Conservation (phyloP, 768 basidiomycete genomes). For the Cystobasidium onofrii region DNA sequence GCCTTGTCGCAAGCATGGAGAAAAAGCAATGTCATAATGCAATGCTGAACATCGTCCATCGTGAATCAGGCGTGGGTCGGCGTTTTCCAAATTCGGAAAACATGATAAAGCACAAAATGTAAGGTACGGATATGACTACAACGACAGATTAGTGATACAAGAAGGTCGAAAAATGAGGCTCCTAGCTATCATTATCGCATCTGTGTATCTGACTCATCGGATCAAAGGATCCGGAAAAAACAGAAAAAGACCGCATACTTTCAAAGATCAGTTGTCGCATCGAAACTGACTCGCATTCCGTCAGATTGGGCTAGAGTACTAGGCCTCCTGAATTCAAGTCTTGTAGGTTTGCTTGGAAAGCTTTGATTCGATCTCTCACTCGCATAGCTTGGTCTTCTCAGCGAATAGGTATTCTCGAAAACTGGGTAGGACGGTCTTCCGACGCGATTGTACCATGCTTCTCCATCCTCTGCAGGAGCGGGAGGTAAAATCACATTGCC, state of each 20-base stretch:
- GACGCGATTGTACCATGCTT: neutral
- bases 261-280: neutral
- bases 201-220: no score
- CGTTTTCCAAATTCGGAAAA: neutral
- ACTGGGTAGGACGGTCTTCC: neutral
- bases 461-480: no score
- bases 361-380: neutral
- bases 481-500: no score
- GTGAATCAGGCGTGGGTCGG: no score
- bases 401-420: neutral
- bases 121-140: neutral
- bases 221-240: no score
- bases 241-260: no score
- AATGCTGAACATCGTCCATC: no score
- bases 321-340: neutral
- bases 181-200: no score
- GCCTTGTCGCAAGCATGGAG: neutral
- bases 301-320: neutral
- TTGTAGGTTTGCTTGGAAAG: constrained; percentile 16
- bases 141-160: neutral
- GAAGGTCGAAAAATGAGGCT: neutral
- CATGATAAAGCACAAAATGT: neutral
- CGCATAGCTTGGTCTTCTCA: constrained; percentile 1
- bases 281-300: constrained; percentile 10
- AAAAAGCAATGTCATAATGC: no score